Conservation (phyloP, 768 basidiomycete genomes). For the Russula foetens region DNA sequence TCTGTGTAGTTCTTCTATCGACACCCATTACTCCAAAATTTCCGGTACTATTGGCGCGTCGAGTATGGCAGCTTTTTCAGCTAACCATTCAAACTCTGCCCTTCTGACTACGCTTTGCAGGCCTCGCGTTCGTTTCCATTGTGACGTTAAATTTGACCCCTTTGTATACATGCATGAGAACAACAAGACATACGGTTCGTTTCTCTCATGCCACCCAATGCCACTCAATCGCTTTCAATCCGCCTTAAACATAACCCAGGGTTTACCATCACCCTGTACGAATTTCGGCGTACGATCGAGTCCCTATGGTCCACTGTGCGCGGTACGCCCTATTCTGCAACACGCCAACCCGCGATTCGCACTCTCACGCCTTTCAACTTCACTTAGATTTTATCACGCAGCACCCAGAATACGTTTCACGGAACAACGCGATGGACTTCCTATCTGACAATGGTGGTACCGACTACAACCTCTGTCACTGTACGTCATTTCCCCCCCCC, state of each 20-base stretch:
- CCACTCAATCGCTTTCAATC: neutral
- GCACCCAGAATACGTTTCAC: slow-evolving; percentile 52
- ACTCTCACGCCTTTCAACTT: neutral
- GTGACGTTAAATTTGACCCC: slow-evolving; percentile 56
- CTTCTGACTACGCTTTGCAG: slow-evolving; percentile 28
- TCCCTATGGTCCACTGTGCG: slow-evolving; percentile 71
- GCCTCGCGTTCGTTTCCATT: slow-evolving; percentile 74
- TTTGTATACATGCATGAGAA: slow-evolving; percentile 75
- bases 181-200: slow-evolving; percentile 72
- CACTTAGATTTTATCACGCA: slow-evolving; percentile 53
- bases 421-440: slow-evolving; percentile 64
- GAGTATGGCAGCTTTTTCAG: slow-evolving; percentile 43
- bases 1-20: slow-evolving; percentile 65
- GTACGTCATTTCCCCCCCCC: slow-evolving; percentile 28
- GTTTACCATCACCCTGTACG: slow-evolving; percentile 72
- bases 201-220: neutral
- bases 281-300: slow-evolving; percentile 74
- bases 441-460: slow-evolving; percentile 64
- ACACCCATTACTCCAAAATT: slow-evolving; percentile 67
- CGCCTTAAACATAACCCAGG: slow-evolving; percentile 30
- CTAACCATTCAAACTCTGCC: neutral
- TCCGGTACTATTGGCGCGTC: slow-evolving; percentile 86
- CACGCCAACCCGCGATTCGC: slow-evolving; percentile 15
- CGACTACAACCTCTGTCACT: slow-evolving; percentile 72
- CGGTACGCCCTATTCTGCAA: slow-evolving; percentile 39